Percentiles rank a stretch among this genome's conserved stretches.
phyloP scores from a whole-genome alignment of 2,329 filamentous ascomycete genomes.

The Monascus ruber region DNA sequence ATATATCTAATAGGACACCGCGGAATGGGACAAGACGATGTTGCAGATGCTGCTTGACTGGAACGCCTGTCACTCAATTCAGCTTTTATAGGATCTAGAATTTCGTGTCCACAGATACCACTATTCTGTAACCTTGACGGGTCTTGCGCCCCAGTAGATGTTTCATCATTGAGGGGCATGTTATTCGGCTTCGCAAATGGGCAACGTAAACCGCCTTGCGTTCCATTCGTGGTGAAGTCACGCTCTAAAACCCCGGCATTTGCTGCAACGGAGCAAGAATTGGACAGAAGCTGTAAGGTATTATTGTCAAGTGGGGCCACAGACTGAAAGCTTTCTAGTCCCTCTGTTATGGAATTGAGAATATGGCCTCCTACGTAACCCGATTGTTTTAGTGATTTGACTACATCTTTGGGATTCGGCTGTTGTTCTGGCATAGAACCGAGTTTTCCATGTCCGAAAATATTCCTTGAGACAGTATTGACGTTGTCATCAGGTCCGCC shows the following conservation, averaged over 20 bases:
- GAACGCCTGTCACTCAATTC: constrained; percentile 34
- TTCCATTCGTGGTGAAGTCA: constrained; percentile 81
- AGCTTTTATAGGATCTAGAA: constrained; percentile 48
- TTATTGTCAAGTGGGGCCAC: constrained; percentile 18
- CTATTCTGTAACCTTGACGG: constrained; percentile 30
- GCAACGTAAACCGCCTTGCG: constrained; percentile 66
- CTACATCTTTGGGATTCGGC: constrained; percentile 51
- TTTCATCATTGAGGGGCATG: constrained; percentile 26
- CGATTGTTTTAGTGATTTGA: constrained; percentile 45
- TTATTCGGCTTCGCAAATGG: constrained; percentile 55
- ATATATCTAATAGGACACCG: constrained; percentile 91
- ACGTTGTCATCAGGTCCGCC: constrained; percentile 20
- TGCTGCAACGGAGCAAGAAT: constrained; percentile 28
- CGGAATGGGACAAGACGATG: constrained; percentile 52
- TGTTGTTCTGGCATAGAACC: constrained; percentile 45
- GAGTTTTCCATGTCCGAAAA: constrained; percentile 20
- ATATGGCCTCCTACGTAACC: constrained; percentile 52
- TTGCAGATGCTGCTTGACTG: constrained; percentile 32
- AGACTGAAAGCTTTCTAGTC: constrained; percentile 30
- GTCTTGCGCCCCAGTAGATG: constrained; percentile 27
- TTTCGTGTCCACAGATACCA: constrained; percentile 39
- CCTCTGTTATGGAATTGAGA: constrained; percentile 25
- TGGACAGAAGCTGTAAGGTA: constrained; percentile 21
- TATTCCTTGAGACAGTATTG: constrained; percentile 17
- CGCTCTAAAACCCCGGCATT: constrained; percentile 60